phyloP scores from a whole-genome alignment of 768 basidiomycete genomes.

The Suillus variegatus region DNA sequence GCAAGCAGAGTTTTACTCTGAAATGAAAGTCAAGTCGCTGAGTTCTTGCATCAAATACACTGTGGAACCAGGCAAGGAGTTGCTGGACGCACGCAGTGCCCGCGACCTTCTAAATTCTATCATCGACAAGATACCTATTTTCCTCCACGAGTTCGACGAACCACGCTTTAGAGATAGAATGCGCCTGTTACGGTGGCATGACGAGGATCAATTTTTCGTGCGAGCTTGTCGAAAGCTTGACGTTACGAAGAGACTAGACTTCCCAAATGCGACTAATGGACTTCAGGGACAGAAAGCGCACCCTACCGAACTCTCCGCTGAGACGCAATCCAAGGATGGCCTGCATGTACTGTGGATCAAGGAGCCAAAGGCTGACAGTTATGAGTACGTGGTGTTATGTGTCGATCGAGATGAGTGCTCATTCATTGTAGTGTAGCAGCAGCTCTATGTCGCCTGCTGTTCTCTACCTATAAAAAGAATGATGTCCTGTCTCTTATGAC shows the following conservation, averaged over 20 bases:
- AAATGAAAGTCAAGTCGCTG: slow-evolving; percentile 69
- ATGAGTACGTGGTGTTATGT: slow-evolving; percentile 60
- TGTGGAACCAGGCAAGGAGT: slow-evolving; percentile 46
- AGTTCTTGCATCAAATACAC: slow-evolving; percentile 73
- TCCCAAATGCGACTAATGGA: slow-evolving; percentile 35
- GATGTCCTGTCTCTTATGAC: slow-evolving; percentile 89
- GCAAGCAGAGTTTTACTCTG: slow-evolving; percentile 62
- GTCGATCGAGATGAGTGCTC: slow-evolving; percentile 5
- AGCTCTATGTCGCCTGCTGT: slow-evolving; percentile 73
- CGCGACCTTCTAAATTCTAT: slow-evolving; percentile 57
- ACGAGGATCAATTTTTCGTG: slow-evolving; percentile 61
- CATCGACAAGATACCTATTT: slow-evolving; percentile 78
- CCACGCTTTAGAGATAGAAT: slow-evolving; percentile 46
- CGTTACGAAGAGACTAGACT: slow-evolving; percentile 57
- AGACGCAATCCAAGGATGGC: slow-evolving; percentile 48
- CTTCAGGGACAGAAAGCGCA: slow-evolving; percentile 17
- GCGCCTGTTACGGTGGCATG: slow-evolving; percentile 60
- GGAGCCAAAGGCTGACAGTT: slow-evolving; percentile 75
- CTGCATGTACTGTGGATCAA: slow-evolving; percentile 67
- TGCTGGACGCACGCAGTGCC: slow-evolving; percentile 37
- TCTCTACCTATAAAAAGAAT: slow-evolving; percentile 73
- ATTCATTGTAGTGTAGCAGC: slow-evolving; percentile 64
- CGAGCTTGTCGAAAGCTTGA: slow-evolving; percentile 59
- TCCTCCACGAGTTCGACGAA: slow-evolving; percentile 81
- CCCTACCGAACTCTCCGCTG: slow-evolving; percentile 63